A percentile compares a stretch with the other conserved stretches of the same genome.
These are phyloP conservation scores for Colletotrichum sp. DNA, from an alignment of 2,329 filamentous ascomycete species.

Conservation along the genomic window DNA sequence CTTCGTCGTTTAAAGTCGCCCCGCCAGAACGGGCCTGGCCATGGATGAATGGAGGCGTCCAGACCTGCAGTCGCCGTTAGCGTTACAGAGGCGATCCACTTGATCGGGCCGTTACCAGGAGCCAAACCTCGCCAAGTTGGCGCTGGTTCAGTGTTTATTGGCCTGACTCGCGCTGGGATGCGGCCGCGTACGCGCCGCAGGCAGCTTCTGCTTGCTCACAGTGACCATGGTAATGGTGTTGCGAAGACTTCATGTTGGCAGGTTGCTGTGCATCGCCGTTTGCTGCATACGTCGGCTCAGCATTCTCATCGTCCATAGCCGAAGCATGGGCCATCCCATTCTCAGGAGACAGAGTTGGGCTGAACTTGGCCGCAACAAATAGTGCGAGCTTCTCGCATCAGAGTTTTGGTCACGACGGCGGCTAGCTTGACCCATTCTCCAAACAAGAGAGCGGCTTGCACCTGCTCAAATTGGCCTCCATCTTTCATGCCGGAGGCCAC, in stretches of 20 bases:
- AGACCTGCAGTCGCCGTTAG: neutral
- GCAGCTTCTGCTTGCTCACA: neutral
- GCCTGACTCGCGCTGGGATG: constrained; percentile 1
- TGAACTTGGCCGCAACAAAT: neutral
- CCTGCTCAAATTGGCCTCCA: neutral
- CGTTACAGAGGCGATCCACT: neutral
- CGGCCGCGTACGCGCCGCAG: neutral
- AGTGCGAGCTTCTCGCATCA: neutral
- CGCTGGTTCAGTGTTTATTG: neutral
- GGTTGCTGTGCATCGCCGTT: neutral
- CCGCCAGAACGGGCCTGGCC: neutral
- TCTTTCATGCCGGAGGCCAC: neutral
- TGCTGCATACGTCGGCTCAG: neutral
- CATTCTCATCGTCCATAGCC: neutral
- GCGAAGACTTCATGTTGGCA: neutral
- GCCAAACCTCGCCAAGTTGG: neutral
- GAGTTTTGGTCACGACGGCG: neutral
- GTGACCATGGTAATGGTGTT: neutral
- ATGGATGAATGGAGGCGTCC: neutral
- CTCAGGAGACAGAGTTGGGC: neutral
- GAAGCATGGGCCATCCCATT: neutral
- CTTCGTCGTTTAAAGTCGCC: neutral
- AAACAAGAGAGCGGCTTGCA: neutral
- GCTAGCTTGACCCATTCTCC: neutral
- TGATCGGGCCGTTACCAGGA: constrained; percentile 4